These are phyloP conservation scores for Apium graveolens DNA, from an alignment of 129 eudicot genomes.

Conservation along the genomic window DNA sequence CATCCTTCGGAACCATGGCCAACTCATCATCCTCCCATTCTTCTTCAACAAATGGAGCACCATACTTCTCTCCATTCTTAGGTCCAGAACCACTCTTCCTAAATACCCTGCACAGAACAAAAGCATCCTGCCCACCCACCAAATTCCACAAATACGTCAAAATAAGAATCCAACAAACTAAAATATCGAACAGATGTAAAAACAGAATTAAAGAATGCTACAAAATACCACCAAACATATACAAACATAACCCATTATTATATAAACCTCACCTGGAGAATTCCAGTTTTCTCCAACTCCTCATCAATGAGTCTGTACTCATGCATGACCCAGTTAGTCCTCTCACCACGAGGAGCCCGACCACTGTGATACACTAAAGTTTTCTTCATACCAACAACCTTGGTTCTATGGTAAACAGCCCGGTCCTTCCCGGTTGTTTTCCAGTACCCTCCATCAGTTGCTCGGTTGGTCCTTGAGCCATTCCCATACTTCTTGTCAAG, in stretches of 20 bases:
- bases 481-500: constrained; percentile 89
- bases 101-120: constrained; percentile 74
- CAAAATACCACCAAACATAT: background rate
- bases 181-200: background rate
- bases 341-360: constrained; percentile 84
- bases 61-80: constrained; percentile 87
- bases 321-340: constrained; percentile 97
- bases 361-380: constrained; percentile 90
- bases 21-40: constrained; percentile 82
- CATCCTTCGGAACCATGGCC: constrained; percentile 51
- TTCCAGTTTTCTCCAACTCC: constrained; percentile 58
- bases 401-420: constrained; percentile 60
- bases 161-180: background rate
- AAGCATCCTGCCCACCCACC: constrained; percentile 57
- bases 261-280: constrained; percentile 49
- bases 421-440: constrained; percentile 95
- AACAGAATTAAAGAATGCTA: background rate
- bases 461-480: constrained; percentile 74
- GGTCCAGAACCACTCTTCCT: constrained; percentile 95
- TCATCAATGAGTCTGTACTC: constrained; percentile 79
- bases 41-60: constrained; percentile 69
- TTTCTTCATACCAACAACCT: constrained; percentile 86
- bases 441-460: constrained; percentile 90
- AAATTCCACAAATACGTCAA: background rate
- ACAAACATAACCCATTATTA: background rate